Conservation (phyloP, 2,329 filamentous ascomycete species). For the Colletotrichum agaves region DNA sequence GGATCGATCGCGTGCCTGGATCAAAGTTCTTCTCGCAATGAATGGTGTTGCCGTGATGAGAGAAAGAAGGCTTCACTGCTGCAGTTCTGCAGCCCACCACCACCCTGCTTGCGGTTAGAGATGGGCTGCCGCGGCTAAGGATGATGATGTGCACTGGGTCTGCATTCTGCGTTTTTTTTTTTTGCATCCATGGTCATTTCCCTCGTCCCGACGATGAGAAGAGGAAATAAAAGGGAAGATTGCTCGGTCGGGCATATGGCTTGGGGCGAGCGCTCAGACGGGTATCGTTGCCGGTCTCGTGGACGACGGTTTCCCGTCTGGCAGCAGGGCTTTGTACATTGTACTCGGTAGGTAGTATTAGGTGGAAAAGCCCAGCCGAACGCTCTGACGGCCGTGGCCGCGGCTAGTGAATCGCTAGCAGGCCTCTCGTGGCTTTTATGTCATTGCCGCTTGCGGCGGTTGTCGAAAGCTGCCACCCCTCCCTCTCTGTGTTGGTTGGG, state of each 20-base stretch:
- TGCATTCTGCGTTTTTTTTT: too few relatives aligned
- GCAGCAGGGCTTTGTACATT: slow-evolving; percentile 13
- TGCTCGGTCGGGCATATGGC: not conserved
- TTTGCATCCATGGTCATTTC: not conserved
- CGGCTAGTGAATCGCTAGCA: slow-evolving; percentile 2
- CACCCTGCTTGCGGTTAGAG: too few relatives aligned
- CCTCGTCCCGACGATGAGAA: not conserved
- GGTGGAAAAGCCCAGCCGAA: slow-evolving; percentile 14
- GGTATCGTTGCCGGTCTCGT: not conserved
- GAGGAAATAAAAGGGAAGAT: slow-evolving; percentile 7
- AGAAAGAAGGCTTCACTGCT: not conserved
- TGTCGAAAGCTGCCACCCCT: not conserved
- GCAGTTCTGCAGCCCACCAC: not conserved
- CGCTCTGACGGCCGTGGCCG: slow-evolving; percentile 14
- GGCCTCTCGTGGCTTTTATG: slow-evolving; percentile 15
- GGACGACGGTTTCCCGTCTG: slow-evolving; percentile 12
- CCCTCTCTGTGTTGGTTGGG: not conserved
- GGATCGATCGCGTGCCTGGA: not conserved
- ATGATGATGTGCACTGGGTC: not conserved
- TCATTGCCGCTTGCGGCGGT: slow-evolving; percentile 16
- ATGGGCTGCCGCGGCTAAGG: not conserved
- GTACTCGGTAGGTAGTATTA: not conserved
- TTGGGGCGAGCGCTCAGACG: slow-evolving; percentile 14
- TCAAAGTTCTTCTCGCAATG: too few relatives aligned
- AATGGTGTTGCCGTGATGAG: not conserved